These are phyloP conservation scores for Podaxis sp. DNA, from an alignment of 768 basidiomycete genomes.

Conservation along the genomic window DNA sequence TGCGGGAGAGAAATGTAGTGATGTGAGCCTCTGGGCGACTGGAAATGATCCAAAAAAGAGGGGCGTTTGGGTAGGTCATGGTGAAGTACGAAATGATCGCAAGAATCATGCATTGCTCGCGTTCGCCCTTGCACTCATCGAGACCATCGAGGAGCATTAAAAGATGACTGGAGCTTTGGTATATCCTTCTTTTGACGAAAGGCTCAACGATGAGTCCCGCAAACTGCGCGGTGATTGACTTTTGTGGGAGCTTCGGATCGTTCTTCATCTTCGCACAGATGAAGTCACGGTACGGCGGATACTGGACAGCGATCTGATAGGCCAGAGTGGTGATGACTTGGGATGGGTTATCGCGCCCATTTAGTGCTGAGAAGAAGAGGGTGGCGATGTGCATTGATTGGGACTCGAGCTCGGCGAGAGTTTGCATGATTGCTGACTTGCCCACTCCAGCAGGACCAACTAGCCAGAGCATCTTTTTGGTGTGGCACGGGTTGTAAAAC, in stretches of 20 bases:
- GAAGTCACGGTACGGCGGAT: neutral
- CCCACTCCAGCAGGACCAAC: neutral
- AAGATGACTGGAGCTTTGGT: neutral
- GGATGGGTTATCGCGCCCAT: neutral
- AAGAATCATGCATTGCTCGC: neutral
- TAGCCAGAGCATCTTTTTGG: neutral
- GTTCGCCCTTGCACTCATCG: neutral
- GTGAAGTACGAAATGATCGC: neutral
- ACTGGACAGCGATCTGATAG: neutral
- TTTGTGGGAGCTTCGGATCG: neutral
- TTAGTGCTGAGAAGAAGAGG: neutral
- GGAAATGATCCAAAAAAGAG: neutral
- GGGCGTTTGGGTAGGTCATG: neutral
- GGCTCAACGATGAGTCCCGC: neutral
- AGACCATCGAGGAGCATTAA: neutral
- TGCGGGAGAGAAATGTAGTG: neutral
- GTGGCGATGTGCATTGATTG: neutral
- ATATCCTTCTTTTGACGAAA: neutral
- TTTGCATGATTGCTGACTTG: neutral
- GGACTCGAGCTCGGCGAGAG: neutral
- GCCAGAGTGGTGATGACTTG: neutral
- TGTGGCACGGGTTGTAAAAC: neutral
- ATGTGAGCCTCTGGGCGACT: neutral
- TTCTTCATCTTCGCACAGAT: neutral
- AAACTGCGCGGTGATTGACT: neutral